Base-by-base conservation (phyloP, 345 rosid genomes). In the Sisymbrium irio region DNA sequence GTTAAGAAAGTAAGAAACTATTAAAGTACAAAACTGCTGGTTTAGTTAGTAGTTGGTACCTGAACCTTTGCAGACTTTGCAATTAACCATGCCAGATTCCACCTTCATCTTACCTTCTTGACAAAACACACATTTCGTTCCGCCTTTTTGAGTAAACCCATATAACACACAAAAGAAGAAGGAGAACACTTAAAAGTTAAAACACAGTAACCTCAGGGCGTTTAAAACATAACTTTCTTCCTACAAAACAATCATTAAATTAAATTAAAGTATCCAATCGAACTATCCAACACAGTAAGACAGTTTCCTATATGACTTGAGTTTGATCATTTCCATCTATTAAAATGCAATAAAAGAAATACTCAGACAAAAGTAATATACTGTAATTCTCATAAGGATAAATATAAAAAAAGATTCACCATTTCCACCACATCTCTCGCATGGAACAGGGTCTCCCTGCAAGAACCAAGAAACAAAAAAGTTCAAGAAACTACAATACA, bases 361-460 rank as follows among this genome's bases (percentile, higher is more conserved):
- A n/a, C n/a, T n/a, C n/a, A 33, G 19, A 60, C 4, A 3, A 11
- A 4, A 15, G 13, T n/a, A 33, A 33, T 11, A 37, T 17, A 36
- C 4, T 8, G 6, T 13, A 47, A 4, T 0, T 8, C 3, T 22
- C 12, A 49, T 49, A 13, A 17, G 5, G 0, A 8, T 30, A 8
- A 55, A 50, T 14, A 50, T n/a, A 30, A 4, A 36, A 47, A 50
- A 61, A 46, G 57, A 69, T 30, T 25, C 77, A 93, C 98, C 98
- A 46, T 93, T 93, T 78, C 98, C 98, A 19, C 88, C 92, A 57
- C 98, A 93, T 1, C 92, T 88, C 65, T 85, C 93, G 66, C 98
- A 93, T 8, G 98, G 91, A 30, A 93, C 89, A 54, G 98, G 96
- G 61, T 91, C 98, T 56, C 98, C 97, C 98, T 93, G 86, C 37